Percentiles rank a stretch among this genome's conserved stretches.
Conservation (phyloP, 2,329 filamentous ascomycete genomes). For the Fusarium sp. region DNA sequence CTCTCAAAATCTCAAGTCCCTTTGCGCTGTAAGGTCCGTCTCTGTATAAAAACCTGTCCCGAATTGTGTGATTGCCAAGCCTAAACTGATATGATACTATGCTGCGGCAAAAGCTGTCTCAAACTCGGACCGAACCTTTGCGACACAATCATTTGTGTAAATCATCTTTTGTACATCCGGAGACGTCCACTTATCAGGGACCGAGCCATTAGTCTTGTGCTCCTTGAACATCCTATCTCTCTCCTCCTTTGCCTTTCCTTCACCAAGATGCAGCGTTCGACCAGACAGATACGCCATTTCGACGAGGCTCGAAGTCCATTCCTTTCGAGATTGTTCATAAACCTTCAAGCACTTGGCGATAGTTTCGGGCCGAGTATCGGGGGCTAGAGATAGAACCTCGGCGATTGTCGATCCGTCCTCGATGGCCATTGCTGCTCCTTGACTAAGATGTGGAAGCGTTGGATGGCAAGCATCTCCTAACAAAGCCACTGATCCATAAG, state of each 20-base stretch:
- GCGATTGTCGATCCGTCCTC: constrained; percentile 68
- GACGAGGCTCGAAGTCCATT: constrained; percentile 46
- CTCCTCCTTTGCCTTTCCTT: constrained; percentile 70
- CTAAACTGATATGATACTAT: constrained; percentile 20
- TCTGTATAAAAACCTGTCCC: not conserved
- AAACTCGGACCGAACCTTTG: constrained; percentile 53
- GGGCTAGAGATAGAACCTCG: constrained; percentile 40
- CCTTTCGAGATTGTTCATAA: constrained; percentile 45
- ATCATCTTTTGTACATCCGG: constrained; percentile 76
- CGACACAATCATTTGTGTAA: constrained; percentile 72
- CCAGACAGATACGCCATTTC: constrained; percentile 51
- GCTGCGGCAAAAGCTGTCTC: constrained; percentile 37
- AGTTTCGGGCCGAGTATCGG: constrained; percentile 39
- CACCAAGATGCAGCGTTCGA: constrained; percentile 68
- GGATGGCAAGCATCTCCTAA: constrained; percentile 76
- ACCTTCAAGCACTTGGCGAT: constrained; percentile 45
- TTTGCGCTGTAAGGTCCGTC: not conserved
- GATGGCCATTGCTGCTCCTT: constrained; percentile 76
- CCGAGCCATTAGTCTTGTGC: constrained; percentile 62
- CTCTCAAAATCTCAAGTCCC: too few relatives aligned
- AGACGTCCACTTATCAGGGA: constrained; percentile 78
- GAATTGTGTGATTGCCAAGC: not conserved
- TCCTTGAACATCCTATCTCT: constrained; percentile 68
- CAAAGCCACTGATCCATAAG: constrained; percentile 65
- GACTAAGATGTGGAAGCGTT: constrained; percentile 74